Base-by-base conservation (phyloP, 345 rosid species). In the Acer yangbiense region DNA sequence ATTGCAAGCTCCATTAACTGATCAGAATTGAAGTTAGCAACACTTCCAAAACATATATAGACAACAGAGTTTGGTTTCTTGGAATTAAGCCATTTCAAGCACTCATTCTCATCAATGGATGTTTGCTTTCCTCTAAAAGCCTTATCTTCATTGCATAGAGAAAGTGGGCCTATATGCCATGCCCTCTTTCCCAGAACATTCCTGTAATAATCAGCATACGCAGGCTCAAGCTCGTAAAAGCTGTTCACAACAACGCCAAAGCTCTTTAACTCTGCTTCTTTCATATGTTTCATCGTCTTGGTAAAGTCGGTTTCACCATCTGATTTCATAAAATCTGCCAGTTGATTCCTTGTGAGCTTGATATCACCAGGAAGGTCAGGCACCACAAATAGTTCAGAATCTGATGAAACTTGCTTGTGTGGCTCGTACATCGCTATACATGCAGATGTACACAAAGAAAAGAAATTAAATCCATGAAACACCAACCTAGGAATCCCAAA, bases 401-500 rank as follows among this genome's bases (percentile, higher is more conserved):
- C 86, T 7, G 85, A 81, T 17, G 77, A 52, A 29, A 83, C 85
- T 2, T 54, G 68, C 41, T 77, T 76, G 11, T 85, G 82, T 3
- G 91, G 93, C 46, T 80, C 65, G 71, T 86, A 70, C 58, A 44
- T 16, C 25, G 58, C 54, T 13, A 90, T 14, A 50, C 79, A 80
- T 7, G 83, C 72, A 0, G 8, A 3, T 25, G 76, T 72, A 17
- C 77, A 84, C 41, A 77, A 14, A 1, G 90, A 63, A 77, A 91
- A 88, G 79, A 74, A 78, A 41, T 88, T 46, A 6, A 80, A 77
- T 57, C 93, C 93, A 76, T 83, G 87, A 72, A 91, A 90, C 16
- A 88, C 86, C 69, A 87, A 25, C 41, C 91, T 83, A 6, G 96
- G 93, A 16, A 88, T 73, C 23, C 83, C 78, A 17, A 54, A 86